Evolutionary conservation across 106 monocot genomes (phyloP).

Genomic region (Ottelia alismoides): DNA sequence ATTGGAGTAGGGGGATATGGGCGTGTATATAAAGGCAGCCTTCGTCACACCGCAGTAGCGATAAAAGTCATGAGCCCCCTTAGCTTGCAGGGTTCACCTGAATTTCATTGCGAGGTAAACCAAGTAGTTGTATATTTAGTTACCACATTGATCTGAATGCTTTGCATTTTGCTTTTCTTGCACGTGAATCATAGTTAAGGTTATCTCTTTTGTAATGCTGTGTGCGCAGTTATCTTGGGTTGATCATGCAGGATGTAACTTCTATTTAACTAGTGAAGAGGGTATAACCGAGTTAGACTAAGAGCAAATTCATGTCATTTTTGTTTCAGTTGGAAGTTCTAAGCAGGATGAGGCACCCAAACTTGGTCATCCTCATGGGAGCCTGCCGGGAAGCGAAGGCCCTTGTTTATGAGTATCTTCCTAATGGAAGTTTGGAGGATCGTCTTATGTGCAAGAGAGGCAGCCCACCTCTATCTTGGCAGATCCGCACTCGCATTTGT

Average conservation of each 20-base stretch:
- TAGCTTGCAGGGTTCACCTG: slow-evolving; percentile 27
- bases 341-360: slow-evolving; percentile 47
- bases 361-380: slow-evolving; percentile 55
- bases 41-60: slow-evolving; percentile 39
- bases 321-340: slow-evolving; percentile 45
- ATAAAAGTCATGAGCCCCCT: slow-evolving; percentile 43
- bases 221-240: no score
- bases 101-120: slow-evolving; percentile 56
- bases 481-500: slow-evolving; percentile 28
- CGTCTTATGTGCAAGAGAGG: slow-evolving; percentile 29
- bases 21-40: slow-evolving; percentile 45
- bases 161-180: neutral
- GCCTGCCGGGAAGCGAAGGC: slow-evolving; percentile 35
- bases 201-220: neutral
- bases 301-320: no score
- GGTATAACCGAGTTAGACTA: no score
- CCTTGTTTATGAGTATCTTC: slow-evolving; percentile 50
- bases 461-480: slow-evolving; percentile 45
- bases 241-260: no score
- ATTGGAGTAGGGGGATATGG: slow-evolving; percentile 58
- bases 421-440: slow-evolving; percentile 58
- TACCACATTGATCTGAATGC: neutral
- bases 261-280: slow-evolving; percentile 11
- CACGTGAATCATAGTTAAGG: neutral
- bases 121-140: neutral